Evolutionary conservation across 495 filamentous ascomycete genomes (phyloP).

Genomic region (Bathelium albidoporum): DNA sequence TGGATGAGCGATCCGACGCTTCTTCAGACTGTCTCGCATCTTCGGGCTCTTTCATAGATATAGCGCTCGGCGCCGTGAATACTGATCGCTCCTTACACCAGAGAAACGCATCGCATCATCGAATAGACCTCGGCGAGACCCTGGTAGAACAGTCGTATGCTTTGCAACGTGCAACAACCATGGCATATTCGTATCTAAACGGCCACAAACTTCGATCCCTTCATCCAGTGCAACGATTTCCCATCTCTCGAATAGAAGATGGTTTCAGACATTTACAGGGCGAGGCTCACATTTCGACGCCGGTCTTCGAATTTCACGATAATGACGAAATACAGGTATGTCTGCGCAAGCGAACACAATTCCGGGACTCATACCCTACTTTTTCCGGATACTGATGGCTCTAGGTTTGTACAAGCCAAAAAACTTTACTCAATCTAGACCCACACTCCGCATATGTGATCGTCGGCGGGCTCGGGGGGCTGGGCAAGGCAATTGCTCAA

Average conservation of each 20-base stretch:
- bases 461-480: conserved; percentile 37
- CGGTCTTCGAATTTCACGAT: conserved; percentile 44
- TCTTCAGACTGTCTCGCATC: conserved; percentile 15
- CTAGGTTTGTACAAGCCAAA: conserved; percentile 11
- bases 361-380: not conserved
- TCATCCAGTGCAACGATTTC: not conserved
- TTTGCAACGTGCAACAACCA: conserved; percentile 17
- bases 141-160: conserved; percentile 28
- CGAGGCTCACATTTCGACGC: conserved; percentile 44
- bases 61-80: conserved; percentile 14
- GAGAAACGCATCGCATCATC: not conserved
- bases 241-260: not conserved
- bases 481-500: conserved; percentile 20
- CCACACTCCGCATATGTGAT: conserved; percentile 34
- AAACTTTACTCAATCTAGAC: not conserved
- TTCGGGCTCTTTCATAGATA: conserved; percentile 39
- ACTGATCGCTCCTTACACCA: not conserved
- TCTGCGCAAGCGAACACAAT: not conserved
- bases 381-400: conserved; percentile 34
- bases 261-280: conserved; percentile 23
- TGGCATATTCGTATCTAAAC: conserved; percentile 4
- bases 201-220: not conserved
- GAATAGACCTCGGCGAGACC: not conserved
- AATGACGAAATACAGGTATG: conserved; percentile 38
- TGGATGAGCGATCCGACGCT: conserved; percentile 10